phyloP scores from a whole-genome alignment of 139 green algal species.

The Spirogloea muscicola region DNA sequence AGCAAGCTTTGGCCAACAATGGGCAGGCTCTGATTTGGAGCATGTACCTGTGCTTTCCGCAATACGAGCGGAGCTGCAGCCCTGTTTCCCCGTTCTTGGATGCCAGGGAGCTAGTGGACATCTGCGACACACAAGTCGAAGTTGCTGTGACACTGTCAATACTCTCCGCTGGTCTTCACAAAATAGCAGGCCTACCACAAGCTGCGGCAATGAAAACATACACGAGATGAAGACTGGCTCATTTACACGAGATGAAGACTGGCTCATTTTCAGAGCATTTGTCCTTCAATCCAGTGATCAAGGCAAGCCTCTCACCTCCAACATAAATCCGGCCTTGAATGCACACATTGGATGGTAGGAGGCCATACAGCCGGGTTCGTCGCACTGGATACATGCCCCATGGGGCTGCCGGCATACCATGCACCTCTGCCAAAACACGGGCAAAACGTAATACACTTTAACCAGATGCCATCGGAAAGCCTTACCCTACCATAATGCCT shows the following conservation, averaged over 20 bases:
- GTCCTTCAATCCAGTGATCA: background rate
- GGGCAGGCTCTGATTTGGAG: too few relatives aligned
- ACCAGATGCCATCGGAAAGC: background rate
- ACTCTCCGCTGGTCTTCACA: too few relatives aligned
- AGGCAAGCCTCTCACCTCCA: too few relatives aligned
- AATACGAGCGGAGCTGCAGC: too few relatives aligned
- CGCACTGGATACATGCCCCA: constrained; percentile 45
- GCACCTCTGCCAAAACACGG: constrained; percentile 26
- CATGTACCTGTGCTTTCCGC: too few relatives aligned
- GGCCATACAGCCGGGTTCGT: background rate
- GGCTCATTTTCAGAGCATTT: constrained; percentile 1
- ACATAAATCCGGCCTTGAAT: constrained; percentile 17
- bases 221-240: background rate
- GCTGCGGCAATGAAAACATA: constrained; percentile 2
- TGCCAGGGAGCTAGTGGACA: too few relatives aligned
- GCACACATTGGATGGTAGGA: constrained; percentile 35
- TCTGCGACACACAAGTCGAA: too few relatives aligned
- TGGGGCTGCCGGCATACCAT: constrained; percentile 29
- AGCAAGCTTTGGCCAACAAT: too few relatives aligned
- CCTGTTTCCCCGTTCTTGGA: too few relatives aligned
- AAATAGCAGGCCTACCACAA: too few relatives aligned
- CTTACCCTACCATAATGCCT: too few relatives aligned
- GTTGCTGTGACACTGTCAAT: too few relatives aligned
- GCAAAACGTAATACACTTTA: constrained; percentile 14
- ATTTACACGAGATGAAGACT: background rate